Conservation (phyloP, 2,329 filamentous ascomycete genomes). For the Alternaria panax region DNA sequence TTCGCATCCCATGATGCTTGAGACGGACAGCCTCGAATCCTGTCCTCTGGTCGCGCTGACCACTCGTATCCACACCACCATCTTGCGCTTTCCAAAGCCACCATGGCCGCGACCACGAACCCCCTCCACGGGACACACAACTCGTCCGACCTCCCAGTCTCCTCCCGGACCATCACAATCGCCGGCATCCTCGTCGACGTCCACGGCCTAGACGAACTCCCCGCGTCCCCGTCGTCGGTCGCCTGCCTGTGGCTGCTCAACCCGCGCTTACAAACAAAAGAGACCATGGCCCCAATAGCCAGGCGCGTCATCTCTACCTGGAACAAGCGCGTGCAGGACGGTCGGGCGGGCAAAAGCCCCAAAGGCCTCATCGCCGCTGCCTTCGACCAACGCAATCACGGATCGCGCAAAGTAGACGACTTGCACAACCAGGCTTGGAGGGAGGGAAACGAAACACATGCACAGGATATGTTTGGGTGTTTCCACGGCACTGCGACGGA, state of each 20-base stretch:
- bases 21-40: background rate
- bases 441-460: conserved; percentile 79
- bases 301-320: conserved; percentile 72
- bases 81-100: background rate
- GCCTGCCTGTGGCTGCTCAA: conserved; percentile 93
- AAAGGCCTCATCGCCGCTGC: conserved; percentile 78
- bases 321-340: conserved; percentile 58
- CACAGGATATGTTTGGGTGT: conserved; percentile 87
- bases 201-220: conserved; percentile 80
- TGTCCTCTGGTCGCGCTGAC: background rate
- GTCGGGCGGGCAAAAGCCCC: conserved; percentile 33
- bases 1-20: background rate
- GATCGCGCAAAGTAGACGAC: conserved; percentile 71
- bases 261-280: conserved; percentile 73
- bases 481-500: conserved; percentile 79
- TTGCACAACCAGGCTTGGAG: conserved; percentile 80
- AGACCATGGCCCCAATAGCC: conserved; percentile 78
- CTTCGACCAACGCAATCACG: conserved; percentile 95
- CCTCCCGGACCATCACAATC: conserved; percentile 72
- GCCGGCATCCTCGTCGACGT: conserved; percentile 80
- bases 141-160: conserved; percentile 57
- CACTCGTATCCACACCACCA: background rate
- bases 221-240: conserved; percentile 61
- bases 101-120: conserved; percentile 47
- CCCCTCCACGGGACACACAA: conserved; percentile 42